Conservation (phyloP, 192 early-diverging fungal genomes). For the Dispira simplex region DNA sequence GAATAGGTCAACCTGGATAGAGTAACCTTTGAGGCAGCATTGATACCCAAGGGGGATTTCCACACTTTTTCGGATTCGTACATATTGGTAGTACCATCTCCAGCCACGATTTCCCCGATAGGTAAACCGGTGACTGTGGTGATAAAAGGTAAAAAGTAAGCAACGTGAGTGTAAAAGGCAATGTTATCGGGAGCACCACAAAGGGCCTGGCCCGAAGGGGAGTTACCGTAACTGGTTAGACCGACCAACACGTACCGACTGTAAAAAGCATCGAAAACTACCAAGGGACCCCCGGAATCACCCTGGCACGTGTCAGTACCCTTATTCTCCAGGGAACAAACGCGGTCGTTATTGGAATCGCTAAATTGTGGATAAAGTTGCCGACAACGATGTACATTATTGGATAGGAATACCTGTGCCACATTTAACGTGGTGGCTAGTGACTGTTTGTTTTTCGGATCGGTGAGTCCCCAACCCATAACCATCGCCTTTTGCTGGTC, state of each 20-base stretch:
- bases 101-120: background rate
- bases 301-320: conserved; percentile 10
- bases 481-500: background rate
- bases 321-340: background rate
- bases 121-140: background rate
- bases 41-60: too few relatives aligned
- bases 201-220: conserved; percentile 2
- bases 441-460: background rate
- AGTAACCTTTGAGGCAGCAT: too few relatives aligned
- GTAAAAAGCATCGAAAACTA: background rate
- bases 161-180: conserved; percentile 6
- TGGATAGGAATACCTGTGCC: background rate
- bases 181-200: conserved; percentile 1
- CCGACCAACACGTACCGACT: background rate
- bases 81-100: background rate
- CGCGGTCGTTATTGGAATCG: background rate
- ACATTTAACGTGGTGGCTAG: background rate
- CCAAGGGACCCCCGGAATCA: conserved; percentile 7
- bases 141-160: conserved; percentile 1
- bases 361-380: background rate
- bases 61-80: too few relatives aligned
- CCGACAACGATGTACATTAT: background rate
- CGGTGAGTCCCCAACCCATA: conserved; percentile 9
- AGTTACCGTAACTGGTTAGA: conserved; percentile 8
- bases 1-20: too few relatives aligned